Conservation (phyloP, 2,329 filamentous ascomycete species). For the Sporothrix globosa region DNA sequence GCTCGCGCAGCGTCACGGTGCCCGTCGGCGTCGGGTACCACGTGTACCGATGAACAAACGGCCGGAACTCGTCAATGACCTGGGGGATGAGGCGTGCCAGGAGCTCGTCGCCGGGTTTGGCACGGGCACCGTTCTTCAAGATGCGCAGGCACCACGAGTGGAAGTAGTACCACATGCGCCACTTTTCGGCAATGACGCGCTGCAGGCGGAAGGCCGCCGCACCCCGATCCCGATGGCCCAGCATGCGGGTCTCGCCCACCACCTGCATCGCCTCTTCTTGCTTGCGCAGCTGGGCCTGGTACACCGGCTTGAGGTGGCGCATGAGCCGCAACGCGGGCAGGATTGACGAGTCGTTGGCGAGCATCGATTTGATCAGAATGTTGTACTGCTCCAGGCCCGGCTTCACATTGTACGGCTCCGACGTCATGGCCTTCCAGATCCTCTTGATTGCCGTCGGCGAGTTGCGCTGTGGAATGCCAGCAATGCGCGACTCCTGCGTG, state of each 20-base stretch:
- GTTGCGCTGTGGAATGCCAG: conserved; percentile 42
- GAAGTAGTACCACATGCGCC: conserved; percentile 43
- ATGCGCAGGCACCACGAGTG: conserved; percentile 40
- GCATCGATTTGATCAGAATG: conserved; percentile 47
- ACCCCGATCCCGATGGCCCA: not conserved
- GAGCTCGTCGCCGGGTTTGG: conserved; percentile 28
- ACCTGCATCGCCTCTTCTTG: conserved; percentile 38
- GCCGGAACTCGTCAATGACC: conserved; percentile 52
- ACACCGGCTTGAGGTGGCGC: conserved; percentile 40
- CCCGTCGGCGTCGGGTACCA: conserved; percentile 47
- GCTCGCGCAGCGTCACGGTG: conserved; percentile 45
- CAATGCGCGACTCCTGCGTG: conserved; percentile 45
- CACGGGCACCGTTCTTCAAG: conserved; percentile 35
- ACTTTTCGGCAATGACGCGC: conserved; percentile 40
- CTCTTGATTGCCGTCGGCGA: conserved; percentile 52
- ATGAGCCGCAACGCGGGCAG: conserved; percentile 39
- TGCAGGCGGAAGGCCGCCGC: conserved; percentile 36
- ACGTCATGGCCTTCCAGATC: conserved; percentile 64
- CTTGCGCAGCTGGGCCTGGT: conserved; percentile 38
- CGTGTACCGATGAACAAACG: conserved; percentile 49
- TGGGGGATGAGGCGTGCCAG: conserved; percentile 44
- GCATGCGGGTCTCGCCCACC: conserved; percentile 24
- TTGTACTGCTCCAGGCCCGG: conserved; percentile 62
- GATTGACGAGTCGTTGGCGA: conserved; percentile 37
- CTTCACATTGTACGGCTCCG: conserved; percentile 57